phyloP scores from a whole-genome alignment of 805 yeast species.

The Candida easanensis region DNA sequence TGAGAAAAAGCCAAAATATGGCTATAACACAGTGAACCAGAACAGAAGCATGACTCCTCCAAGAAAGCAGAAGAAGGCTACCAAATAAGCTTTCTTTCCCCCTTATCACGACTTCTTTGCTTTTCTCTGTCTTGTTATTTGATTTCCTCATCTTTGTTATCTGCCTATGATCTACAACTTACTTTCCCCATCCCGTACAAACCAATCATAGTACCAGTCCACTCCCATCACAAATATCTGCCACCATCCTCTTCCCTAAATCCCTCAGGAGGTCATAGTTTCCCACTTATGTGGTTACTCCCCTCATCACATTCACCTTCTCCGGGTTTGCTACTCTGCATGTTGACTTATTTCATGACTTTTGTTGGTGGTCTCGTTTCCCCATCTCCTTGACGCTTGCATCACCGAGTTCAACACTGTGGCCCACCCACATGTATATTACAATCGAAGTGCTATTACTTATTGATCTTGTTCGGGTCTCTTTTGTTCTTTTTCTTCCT shows the following conservation, averaged over 20 bases:
- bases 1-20: conserved; percentile 82
- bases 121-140: neutral
- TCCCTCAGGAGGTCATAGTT: neutral
- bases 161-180: neutral
- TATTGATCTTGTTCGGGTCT: neutral
- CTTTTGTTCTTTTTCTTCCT: neutral
- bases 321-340: neutral
- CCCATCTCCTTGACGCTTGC: neutral
- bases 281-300: neutral
- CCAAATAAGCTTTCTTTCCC: conserved; percentile 33
- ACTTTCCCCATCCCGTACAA: neutral
- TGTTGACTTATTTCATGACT: neutral
- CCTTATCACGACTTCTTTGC: neutral
- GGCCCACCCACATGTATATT: neutral
- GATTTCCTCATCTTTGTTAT: neutral
- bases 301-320: neutral
- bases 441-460: conserved; percentile 6
- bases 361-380: neutral
- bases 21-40: conserved; percentile 36
- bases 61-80: conserved; percentile 51
- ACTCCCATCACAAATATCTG: neutral
- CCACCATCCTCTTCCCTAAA: neutral
- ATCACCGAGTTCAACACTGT: neutral
- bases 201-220: neutral
- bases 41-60: conserved; percentile 59